Percentiles rank a stretch among this genome's conserved stretches.
Evolutionary conservation across 176 grass and related monocot genomes (phyloP).

Genomic region (Aechmea fasciata): DNA sequence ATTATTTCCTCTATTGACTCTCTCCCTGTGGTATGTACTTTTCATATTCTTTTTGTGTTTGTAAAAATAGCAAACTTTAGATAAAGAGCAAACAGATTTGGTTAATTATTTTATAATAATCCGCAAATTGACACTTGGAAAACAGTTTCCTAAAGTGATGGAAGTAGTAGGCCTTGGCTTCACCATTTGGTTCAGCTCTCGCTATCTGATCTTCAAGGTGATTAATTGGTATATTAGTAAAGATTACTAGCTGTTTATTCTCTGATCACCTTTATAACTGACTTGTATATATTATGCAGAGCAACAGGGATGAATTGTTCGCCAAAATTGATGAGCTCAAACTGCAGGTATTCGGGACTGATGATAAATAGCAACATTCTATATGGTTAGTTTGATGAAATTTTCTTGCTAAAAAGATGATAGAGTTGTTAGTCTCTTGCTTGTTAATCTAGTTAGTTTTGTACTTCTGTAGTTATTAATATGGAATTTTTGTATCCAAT

Average conservation of each 20-base stretch:
- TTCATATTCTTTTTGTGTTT: neutral
- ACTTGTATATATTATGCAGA: conserved; percentile 21
- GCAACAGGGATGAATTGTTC: conserved; percentile 55
- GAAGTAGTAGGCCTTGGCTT: conserved; percentile 84
- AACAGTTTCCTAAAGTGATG: conserved; percentile 78
- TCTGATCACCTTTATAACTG: neutral
- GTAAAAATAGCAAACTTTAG: neutral
- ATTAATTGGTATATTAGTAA: neutral
- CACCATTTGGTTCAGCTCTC: conserved; percentile 75
- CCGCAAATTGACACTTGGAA: neutral
- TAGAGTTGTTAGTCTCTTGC: too few species aligned
- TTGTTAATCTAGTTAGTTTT: too few species aligned
- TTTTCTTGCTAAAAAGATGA: too few species aligned
- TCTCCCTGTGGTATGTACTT: conserved; percentile 67
- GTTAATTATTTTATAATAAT: neutral
- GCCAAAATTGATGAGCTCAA: conserved; percentile 40
- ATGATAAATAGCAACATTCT: conserved; percentile 10
- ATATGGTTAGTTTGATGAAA: too few species aligned
- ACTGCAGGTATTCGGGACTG: conserved; percentile 29
- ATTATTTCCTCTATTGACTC: conserved; percentile 65
- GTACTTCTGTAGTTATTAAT: too few species aligned
- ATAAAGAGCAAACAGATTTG: neutral
- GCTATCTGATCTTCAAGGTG: conserved; percentile 90
- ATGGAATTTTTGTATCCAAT: too few species aligned
- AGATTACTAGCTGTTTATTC: neutral